Evolutionary conservation across 495 filamentous ascomycete genomes (phyloP).

Genomic region (Recurvomyces mirabilis): DNA sequence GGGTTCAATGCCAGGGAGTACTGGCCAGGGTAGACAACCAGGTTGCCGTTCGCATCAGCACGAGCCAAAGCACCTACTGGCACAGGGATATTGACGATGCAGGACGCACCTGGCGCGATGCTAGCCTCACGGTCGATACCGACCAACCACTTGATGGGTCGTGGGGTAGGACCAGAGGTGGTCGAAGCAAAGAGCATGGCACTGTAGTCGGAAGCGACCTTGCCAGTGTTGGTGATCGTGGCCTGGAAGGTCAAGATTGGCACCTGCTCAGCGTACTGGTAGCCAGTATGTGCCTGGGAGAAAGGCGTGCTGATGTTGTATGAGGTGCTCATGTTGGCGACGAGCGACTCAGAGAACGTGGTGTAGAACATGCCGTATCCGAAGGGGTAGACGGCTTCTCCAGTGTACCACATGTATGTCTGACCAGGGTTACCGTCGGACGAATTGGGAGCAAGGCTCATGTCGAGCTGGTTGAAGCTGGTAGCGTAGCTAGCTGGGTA

Average conservation of each 20-base stretch:
- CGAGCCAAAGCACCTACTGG: conserved; percentile 49
- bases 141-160: conserved; percentile 54
- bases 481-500: conserved; percentile 45
- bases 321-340: conserved; percentile 11
- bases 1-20: conserved; percentile 50
- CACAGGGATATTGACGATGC: conserved; percentile 36
- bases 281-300: conserved; percentile 18
- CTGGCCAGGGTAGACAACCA: conserved; percentile 51
- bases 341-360: conserved; percentile 30
- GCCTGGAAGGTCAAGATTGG: conserved; percentile 34
- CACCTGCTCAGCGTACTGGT: conserved; percentile 19
- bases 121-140: conserved; percentile 44
- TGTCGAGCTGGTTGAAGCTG: conserved; percentile 44
- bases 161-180: conserved; percentile 45
- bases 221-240: conserved; percentile 43
- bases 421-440: conserved; percentile 36
- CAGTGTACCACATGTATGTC: conserved; percentile 54
- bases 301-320: conserved; percentile 10
- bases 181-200: conserved; percentile 43
- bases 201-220: conserved; percentile 46
- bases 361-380: conserved; percentile 47
- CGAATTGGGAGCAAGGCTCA: conserved; percentile 40
- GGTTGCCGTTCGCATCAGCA: conserved; percentile 46
- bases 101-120: conserved; percentile 33
- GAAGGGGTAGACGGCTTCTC: conserved; percentile 43